A percentile compares a stretch with the other conserved stretches of the same genome.
Evolutionary conservation across 2,329 filamentous ascomycete species (phyloP).

Genomic region (Lachnellula arida): DNA sequence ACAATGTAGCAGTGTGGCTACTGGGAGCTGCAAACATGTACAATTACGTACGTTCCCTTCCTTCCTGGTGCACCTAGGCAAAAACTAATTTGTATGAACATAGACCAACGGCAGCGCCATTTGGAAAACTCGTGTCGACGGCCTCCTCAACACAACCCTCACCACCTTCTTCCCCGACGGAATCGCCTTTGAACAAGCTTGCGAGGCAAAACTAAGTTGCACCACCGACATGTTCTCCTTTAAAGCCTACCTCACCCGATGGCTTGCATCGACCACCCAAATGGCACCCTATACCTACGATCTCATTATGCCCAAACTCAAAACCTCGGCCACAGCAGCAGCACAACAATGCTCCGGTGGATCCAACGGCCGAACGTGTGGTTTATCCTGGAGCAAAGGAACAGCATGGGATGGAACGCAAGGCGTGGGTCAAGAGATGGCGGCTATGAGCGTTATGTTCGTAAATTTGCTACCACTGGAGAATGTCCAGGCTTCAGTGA

Average conservation of each 20-base stretch:
- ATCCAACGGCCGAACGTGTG: slow-evolving; percentile 55
- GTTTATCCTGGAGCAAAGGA: slow-evolving; percentile 52
- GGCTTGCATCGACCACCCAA: slow-evolving; percentile 52
- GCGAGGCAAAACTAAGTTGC: slow-evolving; percentile 50
- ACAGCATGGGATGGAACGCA: slow-evolving; percentile 39
- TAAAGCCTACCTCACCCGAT: slow-evolving; percentile 61
- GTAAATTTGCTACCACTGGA: slow-evolving; percentile 40
- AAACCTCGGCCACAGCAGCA: slow-evolving; percentile 50
- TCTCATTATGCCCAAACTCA: slow-evolving; percentile 49
- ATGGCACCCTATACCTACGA: slow-evolving; percentile 54
- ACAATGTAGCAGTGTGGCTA: slow-evolving; percentile 64
- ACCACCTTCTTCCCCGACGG: slow-evolving; percentile 40
- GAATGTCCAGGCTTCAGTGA: slow-evolving; percentile 36
- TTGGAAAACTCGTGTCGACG: slow-evolving; percentile 35
- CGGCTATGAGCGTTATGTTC: slow-evolving; percentile 54
- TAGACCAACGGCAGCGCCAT: slow-evolving; percentile 33
- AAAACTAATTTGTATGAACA: slow-evolving; percentile 3
- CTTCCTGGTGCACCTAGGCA: slow-evolving; percentile 55
- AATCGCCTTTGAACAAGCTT: slow-evolving; percentile 57
- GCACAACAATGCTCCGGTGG: slow-evolving; percentile 56
- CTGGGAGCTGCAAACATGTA: slow-evolving; percentile 44
- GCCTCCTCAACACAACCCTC: slow-evolving; percentile 33
- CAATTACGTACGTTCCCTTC: slow-evolving; percentile 47
- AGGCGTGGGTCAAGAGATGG: slow-evolving; percentile 62
- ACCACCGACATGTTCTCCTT: slow-evolving; percentile 61